Evolutionary conservation across 2,329 filamentous ascomycete genomes (phyloP).

Genomic region (Ambrosiella beaveri): DNA sequence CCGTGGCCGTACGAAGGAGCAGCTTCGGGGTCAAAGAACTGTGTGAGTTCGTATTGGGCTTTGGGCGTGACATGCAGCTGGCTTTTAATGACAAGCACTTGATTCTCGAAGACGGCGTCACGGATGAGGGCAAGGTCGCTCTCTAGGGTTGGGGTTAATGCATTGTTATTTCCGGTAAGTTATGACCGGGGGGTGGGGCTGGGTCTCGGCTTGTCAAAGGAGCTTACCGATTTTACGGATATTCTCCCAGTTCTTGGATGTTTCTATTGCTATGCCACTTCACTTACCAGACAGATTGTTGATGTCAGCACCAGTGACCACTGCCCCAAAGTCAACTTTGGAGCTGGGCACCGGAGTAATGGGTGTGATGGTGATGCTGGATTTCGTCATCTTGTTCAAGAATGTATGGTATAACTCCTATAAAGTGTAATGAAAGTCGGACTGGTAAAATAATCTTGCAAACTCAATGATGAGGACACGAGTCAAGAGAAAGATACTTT

Average conservation of each 20-base stretch:
- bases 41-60: conserved; percentile 58
- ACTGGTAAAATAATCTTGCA: too few relatives aligned
- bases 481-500: not conserved
- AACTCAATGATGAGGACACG: not conserved
- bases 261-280: not conserved
- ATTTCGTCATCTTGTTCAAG: not conserved
- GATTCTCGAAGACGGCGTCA: conserved; percentile 47
- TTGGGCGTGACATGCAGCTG: conserved; percentile 46
- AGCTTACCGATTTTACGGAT: conserved; percentile 46
- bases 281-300: conserved; percentile 44
- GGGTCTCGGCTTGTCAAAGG: conserved; percentile 27
- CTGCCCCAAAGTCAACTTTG: conserved; percentile 41
- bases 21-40: conserved; percentile 51
- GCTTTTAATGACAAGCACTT: conserved; percentile 54
- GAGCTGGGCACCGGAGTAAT: conserved; percentile 22
- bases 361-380: conserved; percentile 21
- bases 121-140: conserved; percentile 46
- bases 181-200: not conserved
- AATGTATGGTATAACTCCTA: too few relatives aligned
- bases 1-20: conserved; percentile 55
- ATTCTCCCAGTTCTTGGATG: conserved; percentile 14
- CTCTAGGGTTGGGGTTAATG: conserved; percentile 26
- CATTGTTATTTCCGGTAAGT: not conserved
- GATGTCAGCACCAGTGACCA: conserved; percentile 39
- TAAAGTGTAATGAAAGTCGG: too few relatives aligned